Conservation (phyloP, 176 grass and related monocot species). For the Poa pratensis region DNA sequence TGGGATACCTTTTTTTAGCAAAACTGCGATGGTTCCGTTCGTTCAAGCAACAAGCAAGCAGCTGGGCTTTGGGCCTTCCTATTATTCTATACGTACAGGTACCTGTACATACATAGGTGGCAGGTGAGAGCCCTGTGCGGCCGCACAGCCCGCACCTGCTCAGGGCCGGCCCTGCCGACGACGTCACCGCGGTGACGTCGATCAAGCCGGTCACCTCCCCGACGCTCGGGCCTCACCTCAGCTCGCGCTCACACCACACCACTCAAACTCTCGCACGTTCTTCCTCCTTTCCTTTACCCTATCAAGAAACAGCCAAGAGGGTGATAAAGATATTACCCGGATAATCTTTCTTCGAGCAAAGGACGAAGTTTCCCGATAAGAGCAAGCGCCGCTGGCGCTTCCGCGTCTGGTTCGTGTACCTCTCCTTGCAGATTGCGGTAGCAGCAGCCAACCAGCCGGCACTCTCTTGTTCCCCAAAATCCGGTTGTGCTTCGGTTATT, state of each 20-base stretch:
- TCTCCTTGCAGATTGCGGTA: neutral
- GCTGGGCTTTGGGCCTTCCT: too few species aligned
- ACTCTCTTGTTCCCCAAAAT: neutral
- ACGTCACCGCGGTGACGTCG: constrained; percentile 48
- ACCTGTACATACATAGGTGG: too few species aligned
- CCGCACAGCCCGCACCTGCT: too few species aligned
- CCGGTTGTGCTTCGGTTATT: neutral
- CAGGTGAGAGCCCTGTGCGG: too few species aligned
- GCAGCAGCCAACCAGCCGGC: neutral
- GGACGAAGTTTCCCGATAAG: constrained; percentile 38
- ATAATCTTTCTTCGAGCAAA: neutral
- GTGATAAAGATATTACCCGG: neutral
- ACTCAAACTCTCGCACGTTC: constrained; percentile 25
- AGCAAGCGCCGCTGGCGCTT: neutral
- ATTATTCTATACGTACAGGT: too few species aligned
- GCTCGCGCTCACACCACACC: neutral
- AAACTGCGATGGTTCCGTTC: too few species aligned
- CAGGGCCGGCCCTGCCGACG: too few species aligned
- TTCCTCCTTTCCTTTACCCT: neutral
- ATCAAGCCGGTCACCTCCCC: constrained; percentile 12
- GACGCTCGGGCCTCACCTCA: constrained; percentile 18
- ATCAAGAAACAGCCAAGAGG: neutral
- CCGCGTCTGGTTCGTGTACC: neutral
- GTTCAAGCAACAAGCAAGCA: too few species aligned
- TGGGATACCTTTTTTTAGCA: too few species aligned